Evolutionary conservation across 768 basidiomycete genomes (phyloP).

Genomic region (Hebeloma cylindrosporum): DNA sequence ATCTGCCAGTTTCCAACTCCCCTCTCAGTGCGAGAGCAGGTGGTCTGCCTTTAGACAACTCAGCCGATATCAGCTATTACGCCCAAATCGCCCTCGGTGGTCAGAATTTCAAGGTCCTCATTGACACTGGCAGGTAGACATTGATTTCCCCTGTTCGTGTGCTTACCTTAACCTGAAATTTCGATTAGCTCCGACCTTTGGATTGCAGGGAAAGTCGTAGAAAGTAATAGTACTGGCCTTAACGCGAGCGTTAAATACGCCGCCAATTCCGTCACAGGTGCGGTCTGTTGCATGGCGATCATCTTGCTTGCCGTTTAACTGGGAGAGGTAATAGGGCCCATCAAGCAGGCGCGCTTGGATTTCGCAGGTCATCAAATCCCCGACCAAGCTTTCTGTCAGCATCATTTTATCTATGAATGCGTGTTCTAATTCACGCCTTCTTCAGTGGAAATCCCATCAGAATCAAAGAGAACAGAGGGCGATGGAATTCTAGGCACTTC

Average conservation of each 20-base stretch:
- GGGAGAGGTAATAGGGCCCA: constrained; percentile 35
- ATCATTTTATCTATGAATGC: constrained; percentile 17
- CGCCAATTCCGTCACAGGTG: constrained; percentile 52
- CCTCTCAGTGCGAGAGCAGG: neutral
- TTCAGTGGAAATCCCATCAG: constrained; percentile 42
- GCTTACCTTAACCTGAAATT: neutral
- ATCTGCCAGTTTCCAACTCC: neutral
- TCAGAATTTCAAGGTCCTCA: constrained; percentile 34
- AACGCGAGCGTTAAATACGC: constrained; percentile 51
- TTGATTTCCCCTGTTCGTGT: neutral
- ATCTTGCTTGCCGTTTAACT: neutral
- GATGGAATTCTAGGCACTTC: constrained; percentile 28
- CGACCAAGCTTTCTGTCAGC: constrained; percentile 50
- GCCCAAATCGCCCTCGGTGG: constrained; percentile 39
- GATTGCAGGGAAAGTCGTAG: constrained; percentile 47
- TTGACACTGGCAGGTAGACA: constrained; percentile 50
- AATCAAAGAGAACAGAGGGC: constrained; percentile 30
- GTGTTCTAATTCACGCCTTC: neutral
- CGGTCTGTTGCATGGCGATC: constrained; percentile 2
- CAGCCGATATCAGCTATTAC: constrained; percentile 40
- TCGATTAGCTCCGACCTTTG: constrained; percentile 60
- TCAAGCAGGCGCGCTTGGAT: constrained; percentile 43
- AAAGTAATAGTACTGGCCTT: constrained; percentile 37
- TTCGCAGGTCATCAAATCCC: constrained; percentile 45
- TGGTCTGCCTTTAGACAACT: constrained; percentile 24